Base-by-base conservation (phyloP, 208 protist genomes). In the Trypanosomatidae sp. region DNA sequence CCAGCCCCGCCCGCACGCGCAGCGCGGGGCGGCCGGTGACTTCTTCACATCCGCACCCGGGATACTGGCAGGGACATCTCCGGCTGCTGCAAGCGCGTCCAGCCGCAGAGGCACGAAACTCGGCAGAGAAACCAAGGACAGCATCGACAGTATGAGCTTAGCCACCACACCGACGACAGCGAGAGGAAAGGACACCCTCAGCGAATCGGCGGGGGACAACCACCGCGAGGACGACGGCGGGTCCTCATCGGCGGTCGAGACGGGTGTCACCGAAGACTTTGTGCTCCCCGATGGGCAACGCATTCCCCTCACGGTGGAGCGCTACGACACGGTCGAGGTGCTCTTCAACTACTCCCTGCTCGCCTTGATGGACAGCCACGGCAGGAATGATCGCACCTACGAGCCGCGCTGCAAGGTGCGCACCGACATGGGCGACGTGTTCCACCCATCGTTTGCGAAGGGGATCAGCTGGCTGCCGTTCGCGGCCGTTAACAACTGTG, bases 381-480 rank as follows among this genome's bases (percentile, higher is more conserved):
- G 72, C 44, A 56, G 41, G 30, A 67, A 91, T 52, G 58, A 19
- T 5, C 53, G 71, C 15, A 60, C 82, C 47, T 94, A 93, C 74
- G 80, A 95, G 71, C 89, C 91, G 10, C 74, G 59, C 49, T 91
- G 77, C 55, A 91, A 94, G 67, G 87, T 95, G 53, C 85, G 84
- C 74, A 96, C 89, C 44, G 91, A 95, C 53, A 86, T 95, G 66
- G 91, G 91, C 25, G 90, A 98, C 3, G 28, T 92, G 25, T 95
- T 95, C 83, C 67, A 76, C 28, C 92, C 94, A 6, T 94, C 89
- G 12, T 94, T 96, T 68, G 77, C 76, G 7, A 96, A 95, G 72
- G 97, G 97, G 53, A 78, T 99, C 60, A 94, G 93, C 66, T 94
- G 97, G 87, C 81, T 97, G 36, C 84, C 91, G 52, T 98, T 96